Conservation (phyloP, 768 basidiomycete genomes). For the Russula vinacea region DNA sequence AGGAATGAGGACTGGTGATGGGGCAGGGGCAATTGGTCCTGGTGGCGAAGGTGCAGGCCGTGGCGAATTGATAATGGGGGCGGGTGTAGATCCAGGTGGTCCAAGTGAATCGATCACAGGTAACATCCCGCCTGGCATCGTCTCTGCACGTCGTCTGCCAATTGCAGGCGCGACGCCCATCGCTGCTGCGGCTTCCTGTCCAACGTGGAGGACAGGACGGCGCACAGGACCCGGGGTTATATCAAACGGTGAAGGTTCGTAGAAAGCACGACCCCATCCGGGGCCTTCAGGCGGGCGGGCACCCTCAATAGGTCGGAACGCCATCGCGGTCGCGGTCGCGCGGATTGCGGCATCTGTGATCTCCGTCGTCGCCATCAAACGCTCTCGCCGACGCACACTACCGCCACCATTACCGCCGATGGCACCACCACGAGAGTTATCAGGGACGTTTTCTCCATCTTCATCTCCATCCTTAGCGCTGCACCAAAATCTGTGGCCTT, state of each 20-base stretch:
- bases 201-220: slow-evolving; percentile 25
- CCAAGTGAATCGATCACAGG: slow-evolving; percentile 26
- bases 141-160: slow-evolving; percentile 30
- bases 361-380: slow-evolving; percentile 29
- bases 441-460: slow-evolving; percentile 32
- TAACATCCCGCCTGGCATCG: slow-evolving; percentile 31
- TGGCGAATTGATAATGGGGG: not conserved
- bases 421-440: not conserved
- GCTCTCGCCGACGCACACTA: slow-evolving; percentile 21
- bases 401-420: slow-evolving; percentile 8
- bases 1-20: slow-evolving; percentile 5
- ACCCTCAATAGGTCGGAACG: slow-evolving; percentile 24
- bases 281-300: slow-evolving; percentile 21
- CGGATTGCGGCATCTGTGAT: slow-evolving; percentile 26
- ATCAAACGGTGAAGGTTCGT: slow-evolving; percentile 29
- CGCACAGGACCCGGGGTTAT: slow-evolving; percentile 12
- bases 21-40: not conserved
- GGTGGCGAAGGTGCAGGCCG: slow-evolving; percentile 11
- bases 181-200: slow-evolving; percentile 22
- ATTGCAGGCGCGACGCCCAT: slow-evolving; percentile 7
- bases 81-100: slow-evolving; percentile 1
- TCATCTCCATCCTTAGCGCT: slow-evolving; percentile 59
- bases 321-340: slow-evolving; percentile 26
- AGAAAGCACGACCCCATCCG: slow-evolving; percentile 30
- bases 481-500: slow-evolving; percentile 95